Percentiles rank a stretch among this genome's conserved stretches.
These are phyloP conservation scores for Linnemannia elongata DNA, from an alignment of 192 early-diverging fungal genomes.

Conservation along the genomic window DNA sequence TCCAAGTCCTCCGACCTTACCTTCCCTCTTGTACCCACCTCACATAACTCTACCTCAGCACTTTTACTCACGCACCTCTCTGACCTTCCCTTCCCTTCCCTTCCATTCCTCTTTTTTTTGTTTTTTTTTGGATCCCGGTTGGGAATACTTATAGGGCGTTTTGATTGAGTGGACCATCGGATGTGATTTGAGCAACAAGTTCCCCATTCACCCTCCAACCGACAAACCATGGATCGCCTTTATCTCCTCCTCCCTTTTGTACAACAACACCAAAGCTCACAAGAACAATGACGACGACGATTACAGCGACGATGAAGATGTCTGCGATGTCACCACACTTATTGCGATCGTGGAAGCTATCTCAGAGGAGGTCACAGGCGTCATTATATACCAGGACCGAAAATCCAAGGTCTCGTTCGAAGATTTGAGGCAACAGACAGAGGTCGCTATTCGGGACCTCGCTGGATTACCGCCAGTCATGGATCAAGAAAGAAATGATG, in stretches of 20 bases:
- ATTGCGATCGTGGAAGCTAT: slow-evolving; percentile 45
- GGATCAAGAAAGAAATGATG: background rate
- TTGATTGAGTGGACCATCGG: slow-evolving; percentile 48
- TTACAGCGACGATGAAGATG: background rate
- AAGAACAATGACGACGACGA: background rate
- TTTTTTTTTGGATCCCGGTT: background rate
- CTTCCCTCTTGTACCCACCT: background rate
- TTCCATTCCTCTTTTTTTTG: no score
- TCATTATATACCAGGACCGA: slow-evolving; percentile 40
- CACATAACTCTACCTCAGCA: background rate
- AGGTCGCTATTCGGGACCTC: slow-evolving; percentile 26
- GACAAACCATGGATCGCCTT: slow-evolving; percentile 51
- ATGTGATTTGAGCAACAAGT: slow-evolving; percentile 31
- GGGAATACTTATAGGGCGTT: slow-evolving; percentile 16
- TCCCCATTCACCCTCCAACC: slow-evolving; percentile 43
- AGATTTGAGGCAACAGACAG: slow-evolving; percentile 31
- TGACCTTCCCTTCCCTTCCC: background rate
- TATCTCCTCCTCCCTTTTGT: slow-evolving; percentile 39
- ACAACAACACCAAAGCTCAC: background rate
- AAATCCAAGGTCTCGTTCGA: slow-evolving; percentile 6
- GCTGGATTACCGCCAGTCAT: background rate
- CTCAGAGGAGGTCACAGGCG: slow-evolving; percentile 30
- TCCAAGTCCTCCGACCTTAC: no score
- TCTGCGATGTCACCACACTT: slow-evolving; percentile 26
- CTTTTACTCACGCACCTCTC: background rate